phyloP scores from a whole-genome alignment of 2,329 filamentous ascomycete species.

The Xylaria multiplex region DNA sequence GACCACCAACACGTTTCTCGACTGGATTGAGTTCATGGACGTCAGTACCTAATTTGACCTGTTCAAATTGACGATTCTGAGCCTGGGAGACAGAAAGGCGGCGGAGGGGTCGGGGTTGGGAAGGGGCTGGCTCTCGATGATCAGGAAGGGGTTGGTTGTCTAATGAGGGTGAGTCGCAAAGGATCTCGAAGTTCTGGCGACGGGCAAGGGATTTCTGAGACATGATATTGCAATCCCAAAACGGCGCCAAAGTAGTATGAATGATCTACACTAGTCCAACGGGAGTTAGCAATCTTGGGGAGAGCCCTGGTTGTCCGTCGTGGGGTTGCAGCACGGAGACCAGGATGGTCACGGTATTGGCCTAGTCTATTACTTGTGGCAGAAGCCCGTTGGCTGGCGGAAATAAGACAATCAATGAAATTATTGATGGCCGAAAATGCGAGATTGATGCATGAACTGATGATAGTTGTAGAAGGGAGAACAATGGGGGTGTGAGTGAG shows the following conservation, averaged over 20 bases:
- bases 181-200: slow-evolving; percentile 42
- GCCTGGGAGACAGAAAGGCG: slow-evolving; percentile 47
- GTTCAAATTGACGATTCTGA: slow-evolving; percentile 48
- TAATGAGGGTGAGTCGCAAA: slow-evolving; percentile 42
- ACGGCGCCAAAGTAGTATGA: slow-evolving; percentile 24
- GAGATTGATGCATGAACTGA: slow-evolving; percentile 35
- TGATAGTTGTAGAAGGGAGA: slow-evolving; percentile 20
- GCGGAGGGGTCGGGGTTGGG: slow-evolving; percentile 41
- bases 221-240: slow-evolving; percentile 37
- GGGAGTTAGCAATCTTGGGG: slow-evolving; percentile 36
- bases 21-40: slow-evolving; percentile 34
- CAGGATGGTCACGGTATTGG: slow-evolving; percentile 17
- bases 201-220: slow-evolving; percentile 39
- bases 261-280: slow-evolving; percentile 30
- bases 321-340: slow-evolving; percentile 37
- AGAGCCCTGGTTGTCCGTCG: slow-evolving; percentile 29
- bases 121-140: slow-evolving; percentile 30
- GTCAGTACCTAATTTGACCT: slow-evolving; percentile 45
- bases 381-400: slow-evolving; percentile 1
- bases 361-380: not conserved
- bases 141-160: slow-evolving; percentile 39
- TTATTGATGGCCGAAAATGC: slow-evolving; percentile 33
- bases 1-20: slow-evolving; percentile 36
- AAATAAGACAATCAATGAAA: slow-evolving; percentile 29
- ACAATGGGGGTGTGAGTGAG: not conserved